Conservation (phyloP, 345 rosid species). For the Garcia nutans region DNA sequence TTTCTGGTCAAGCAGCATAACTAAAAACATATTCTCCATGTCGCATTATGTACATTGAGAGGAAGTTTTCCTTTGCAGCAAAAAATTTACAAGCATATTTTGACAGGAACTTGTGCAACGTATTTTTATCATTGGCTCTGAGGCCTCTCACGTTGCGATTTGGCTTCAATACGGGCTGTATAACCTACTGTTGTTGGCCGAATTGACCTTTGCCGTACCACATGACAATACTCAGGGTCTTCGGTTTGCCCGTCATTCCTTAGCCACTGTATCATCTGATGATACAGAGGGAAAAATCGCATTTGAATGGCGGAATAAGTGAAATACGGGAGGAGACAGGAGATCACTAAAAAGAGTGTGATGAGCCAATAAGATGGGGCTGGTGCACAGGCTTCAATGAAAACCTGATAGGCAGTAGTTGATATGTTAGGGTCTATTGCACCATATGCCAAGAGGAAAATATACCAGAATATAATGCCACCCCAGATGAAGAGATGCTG, state of each 20-base stretch:
- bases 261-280: slow-evolving; percentile 94
- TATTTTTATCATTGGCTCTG: neutral
- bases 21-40: neutral
- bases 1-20: slow-evolving; percentile 5
- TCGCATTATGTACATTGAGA: slow-evolving; percentile 21
- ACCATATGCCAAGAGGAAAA: slow-evolving; percentile 86
- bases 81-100: slow-evolving; percentile 1
- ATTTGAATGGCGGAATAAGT: slow-evolving; percentile 60
- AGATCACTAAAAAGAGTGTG: slow-evolving; percentile 52
- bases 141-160: slow-evolving; percentile 22
- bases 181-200: slow-evolving; percentile 75
- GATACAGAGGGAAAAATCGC: slow-evolving; percentile 80
- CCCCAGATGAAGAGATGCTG: slow-evolving; percentile 97
- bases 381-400: slow-evolving; percentile 80
- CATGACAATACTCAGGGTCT: slow-evolving; percentile 75
- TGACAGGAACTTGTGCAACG: slow-evolving; percentile 3
- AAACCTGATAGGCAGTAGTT: slow-evolving; percentile 78
- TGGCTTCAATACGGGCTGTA: slow-evolving; percentile 64
- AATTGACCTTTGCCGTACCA: slow-evolving; percentile 82
- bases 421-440: slow-evolving; percentile 70
- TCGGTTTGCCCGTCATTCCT: slow-evolving; percentile 67
- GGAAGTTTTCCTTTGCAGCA: neutral
- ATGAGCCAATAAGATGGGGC: slow-evolving; percentile 74
- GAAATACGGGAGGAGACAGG: slow-evolving; percentile 71
- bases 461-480: slow-evolving; percentile 67